A percentile compares a stretch with the other conserved stretches of the same genome.
Evolutionary conservation across 208 protist genomes (phyloP).

Genomic region (Paratrypanosoma confusum): DNA sequence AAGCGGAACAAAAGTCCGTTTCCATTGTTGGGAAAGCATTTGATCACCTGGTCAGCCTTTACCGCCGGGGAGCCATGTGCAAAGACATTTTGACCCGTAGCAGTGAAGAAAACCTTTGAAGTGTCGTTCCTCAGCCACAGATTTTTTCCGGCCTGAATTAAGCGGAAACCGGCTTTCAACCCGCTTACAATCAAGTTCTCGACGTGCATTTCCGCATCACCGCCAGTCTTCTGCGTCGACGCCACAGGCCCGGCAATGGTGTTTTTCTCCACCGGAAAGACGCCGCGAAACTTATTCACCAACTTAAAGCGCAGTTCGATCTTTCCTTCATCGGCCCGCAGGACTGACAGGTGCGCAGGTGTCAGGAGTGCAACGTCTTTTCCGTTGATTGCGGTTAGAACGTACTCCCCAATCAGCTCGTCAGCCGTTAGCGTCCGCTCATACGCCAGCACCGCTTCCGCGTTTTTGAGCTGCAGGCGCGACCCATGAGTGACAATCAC

Average conservation of each 20-base stretch:
- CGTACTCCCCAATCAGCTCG: slow-evolving; percentile 46
- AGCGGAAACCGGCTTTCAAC: slow-evolving; percentile 42
- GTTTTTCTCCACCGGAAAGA: neutral
- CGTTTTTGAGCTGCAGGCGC: slow-evolving; percentile 40
- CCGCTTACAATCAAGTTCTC: slow-evolving; percentile 40
- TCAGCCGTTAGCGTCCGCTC: slow-evolving; percentile 17
- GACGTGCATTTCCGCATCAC: slow-evolving; percentile 31
- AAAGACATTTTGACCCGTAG: slow-evolving; percentile 14
- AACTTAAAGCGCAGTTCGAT: slow-evolving; percentile 1
- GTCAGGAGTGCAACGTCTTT: slow-evolving; percentile 20
- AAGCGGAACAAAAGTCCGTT: slow-evolving; percentile 70
- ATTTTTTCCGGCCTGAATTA: slow-evolving; percentile 12
- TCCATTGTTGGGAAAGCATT: slow-evolving; percentile 58
- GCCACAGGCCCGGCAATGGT: slow-evolving; percentile 21
- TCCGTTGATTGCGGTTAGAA: slow-evolving; percentile 36
- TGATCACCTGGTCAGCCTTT: slow-evolving; percentile 36
- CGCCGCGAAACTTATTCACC: slow-evolving; percentile 3
- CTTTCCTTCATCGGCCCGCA: slow-evolving; percentile 13
- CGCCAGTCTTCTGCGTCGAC: slow-evolving; percentile 28
- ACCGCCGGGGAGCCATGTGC: slow-evolving; percentile 31
- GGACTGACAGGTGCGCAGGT: slow-evolving; percentile 31
- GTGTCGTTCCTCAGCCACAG: slow-evolving; percentile 31
- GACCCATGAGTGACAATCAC: slow-evolving; percentile 16
- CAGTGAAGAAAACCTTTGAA: slow-evolving; percentile 29
- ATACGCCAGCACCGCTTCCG: slow-evolving; percentile 29